Base-by-base conservation (phyloP, 805 yeast genomes). In the Kuraishia hungarica region DNA sequence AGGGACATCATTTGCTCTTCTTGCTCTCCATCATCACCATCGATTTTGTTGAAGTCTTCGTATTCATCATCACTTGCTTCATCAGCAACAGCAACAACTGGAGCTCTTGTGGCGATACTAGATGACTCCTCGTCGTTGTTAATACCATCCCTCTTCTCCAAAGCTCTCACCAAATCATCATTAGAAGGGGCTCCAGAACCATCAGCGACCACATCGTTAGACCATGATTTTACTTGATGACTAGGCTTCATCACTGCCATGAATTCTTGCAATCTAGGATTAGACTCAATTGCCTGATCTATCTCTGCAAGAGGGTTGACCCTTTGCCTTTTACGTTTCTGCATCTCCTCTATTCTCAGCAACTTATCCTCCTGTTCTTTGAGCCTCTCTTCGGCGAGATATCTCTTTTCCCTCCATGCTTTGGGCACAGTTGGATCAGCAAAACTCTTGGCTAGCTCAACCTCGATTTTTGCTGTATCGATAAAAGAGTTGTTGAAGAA, bases 171-270 rank as follows among this genome's bases (percentile, higher is more conserved):
- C 52, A 77, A 66, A 5, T 69, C 80, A 55, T 70, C 70, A 7
- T 72, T 58, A 0, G 80, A 70, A 20, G 83, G 80, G 0, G 72
- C 80, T 23, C 79, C 80, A 1, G 69, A 62, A 8, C 73, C 75
- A 61, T 71, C 77, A 5, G 77, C 80, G 24, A 72, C 66, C 39
- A 75, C 73, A 60, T 87, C 89, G 64, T 84, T 83, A 2, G 84
- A 82, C 93, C 96, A 89, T 0, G 96, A 83, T 60, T 84, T 80
- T 2, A 79, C 78, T 64, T 86, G 86, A 39, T 79, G 73, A 4
- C 86, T 72, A 1, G 96, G 93, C 62, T 87, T 88, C 84, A 89
- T 87, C 4, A 88, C 87, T 60, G 87, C 87, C 68, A 93, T 76
- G 60, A 80, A 93, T 66, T 94, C 98, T 63, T 79, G 78, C 64